These are phyloP conservation scores for Curvularia verruculosa DNA, from an alignment of 2,329 filamentous ascomycete genomes.

Conservation along the genomic window DNA sequence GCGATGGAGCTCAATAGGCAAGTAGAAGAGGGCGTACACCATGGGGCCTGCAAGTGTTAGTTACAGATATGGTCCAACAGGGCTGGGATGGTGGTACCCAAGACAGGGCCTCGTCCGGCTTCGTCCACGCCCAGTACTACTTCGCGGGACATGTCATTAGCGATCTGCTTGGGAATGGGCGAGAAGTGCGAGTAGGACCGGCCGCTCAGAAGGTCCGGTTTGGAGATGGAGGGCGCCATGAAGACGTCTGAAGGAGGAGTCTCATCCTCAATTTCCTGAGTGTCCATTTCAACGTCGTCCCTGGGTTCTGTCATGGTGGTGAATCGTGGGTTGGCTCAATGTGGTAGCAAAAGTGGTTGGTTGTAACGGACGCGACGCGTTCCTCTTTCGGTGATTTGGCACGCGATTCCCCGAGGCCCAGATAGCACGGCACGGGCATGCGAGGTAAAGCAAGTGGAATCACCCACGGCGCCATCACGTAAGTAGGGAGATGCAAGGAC, in stretches of 20 bases:
- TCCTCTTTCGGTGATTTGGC: constrained; percentile 6
- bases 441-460: background rate
- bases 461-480: background rate
- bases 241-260: constrained; percentile 50
- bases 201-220: constrained; percentile 49
- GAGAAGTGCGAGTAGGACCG: constrained; percentile 58
- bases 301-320: constrained; percentile 34
- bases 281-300: constrained; percentile 44
- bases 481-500: background rate
- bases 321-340: background rate
- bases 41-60: constrained; percentile 62
- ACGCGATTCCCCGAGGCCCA: constrained; percentile 13
- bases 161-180: constrained; percentile 50
- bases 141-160: constrained; percentile 57
- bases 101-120: constrained; percentile 90
- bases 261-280: constrained; percentile 45
- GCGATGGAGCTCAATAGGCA: constrained; percentile 68
- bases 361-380: constrained; percentile 26
- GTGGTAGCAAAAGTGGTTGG: constrained; percentile 11
- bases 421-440: constrained; percentile 3
- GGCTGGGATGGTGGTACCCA: constrained; percentile 64
- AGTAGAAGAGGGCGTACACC: constrained; percentile 74
- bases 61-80: constrained; percentile 2
- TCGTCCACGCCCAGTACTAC: constrained; percentile 91
- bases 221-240: constrained; percentile 55